Evolutionary conservation across 2,329 filamentous ascomycete species (phyloP).

Genomic region (Xylariaceae sp.): DNA sequence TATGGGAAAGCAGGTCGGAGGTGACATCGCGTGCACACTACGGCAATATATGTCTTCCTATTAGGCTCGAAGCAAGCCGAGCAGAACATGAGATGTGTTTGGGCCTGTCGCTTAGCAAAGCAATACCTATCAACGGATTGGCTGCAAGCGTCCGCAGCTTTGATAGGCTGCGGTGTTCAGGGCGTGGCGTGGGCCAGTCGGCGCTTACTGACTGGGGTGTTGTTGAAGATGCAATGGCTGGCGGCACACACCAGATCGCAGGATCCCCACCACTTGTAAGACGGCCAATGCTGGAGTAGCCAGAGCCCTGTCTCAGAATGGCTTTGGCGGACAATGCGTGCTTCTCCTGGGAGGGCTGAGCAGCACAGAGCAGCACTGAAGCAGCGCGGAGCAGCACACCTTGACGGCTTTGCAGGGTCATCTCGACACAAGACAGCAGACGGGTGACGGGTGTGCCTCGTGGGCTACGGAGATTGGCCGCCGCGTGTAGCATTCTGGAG

Average conservation of each 20-base stretch:
- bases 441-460: constrained; percentile 36
- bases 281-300: constrained; percentile 37
- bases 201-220: constrained; percentile 43
- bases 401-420: constrained; percentile 28
- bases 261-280: constrained; percentile 39
- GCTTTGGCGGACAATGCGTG: constrained; percentile 32
- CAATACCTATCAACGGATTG: constrained; percentile 31
- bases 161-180: constrained; percentile 41
- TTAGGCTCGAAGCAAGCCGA: constrained; percentile 32
- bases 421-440: constrained; percentile 37
- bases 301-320: constrained; percentile 46
- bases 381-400: constrained; percentile 28
- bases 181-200: constrained; percentile 40
- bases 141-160: constrained; percentile 30
- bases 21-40: constrained; percentile 4
- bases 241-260: constrained; percentile 39
- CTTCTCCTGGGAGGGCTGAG: constrained; percentile 24
- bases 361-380: neutral
- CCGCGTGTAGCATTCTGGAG: constrained; percentile 26
- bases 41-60: constrained; percentile 15
- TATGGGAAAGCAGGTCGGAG: constrained; percentile 20
- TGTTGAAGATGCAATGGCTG: constrained; percentile 38
- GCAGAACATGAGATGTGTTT: constrained; percentile 23
- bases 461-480: constrained; percentile 38
- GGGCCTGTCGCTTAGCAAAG: constrained; percentile 25